Evolutionary conservation across 441 rosid genomes (phyloP).

Genomic region (Arabidopsis lyrata): DNA sequence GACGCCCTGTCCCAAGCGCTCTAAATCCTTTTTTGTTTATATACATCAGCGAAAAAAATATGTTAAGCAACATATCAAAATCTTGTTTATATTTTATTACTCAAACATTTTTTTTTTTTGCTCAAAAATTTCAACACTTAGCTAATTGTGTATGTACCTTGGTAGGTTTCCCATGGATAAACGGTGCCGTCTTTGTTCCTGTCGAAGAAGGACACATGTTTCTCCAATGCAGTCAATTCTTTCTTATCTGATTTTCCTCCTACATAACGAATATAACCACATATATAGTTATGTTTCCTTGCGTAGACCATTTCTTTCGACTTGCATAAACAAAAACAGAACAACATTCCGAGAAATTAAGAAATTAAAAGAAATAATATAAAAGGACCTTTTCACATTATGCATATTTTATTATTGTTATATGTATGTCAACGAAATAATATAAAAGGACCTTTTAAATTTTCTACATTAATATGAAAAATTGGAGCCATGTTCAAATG

Average conservation of each 20-base stretch:
- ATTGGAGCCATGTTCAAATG: not conserved
- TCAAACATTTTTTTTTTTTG: not conserved
- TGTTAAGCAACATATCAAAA: constrained; percentile 2
- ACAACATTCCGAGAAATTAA: not conserved
- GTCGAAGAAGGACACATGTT: constrained; percentile 84
- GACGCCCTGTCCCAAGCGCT: constrained; percentile 64
- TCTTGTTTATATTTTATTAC: not conserved
- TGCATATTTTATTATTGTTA: too few species aligned
- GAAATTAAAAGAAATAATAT: not conserved
- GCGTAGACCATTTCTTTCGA: not conserved
- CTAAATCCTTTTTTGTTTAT: constrained; percentile 61
- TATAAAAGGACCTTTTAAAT: too few species aligned
- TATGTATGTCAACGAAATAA: too few species aligned
- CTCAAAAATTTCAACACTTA: not conserved
- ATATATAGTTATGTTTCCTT: not conserved
- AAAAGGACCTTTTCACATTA: not conserved
- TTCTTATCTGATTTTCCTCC: constrained; percentile 2
- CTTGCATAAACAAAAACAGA: not conserved
- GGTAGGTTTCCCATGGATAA: constrained; percentile 89
- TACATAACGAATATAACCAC: not conserved
- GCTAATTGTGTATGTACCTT: constrained; percentile 46
- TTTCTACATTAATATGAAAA: not conserved
- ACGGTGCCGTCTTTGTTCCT: constrained; percentile 74
- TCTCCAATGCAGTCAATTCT: constrained; percentile 54
- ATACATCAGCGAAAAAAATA: not conserved